Conservation (phyloP, 169 alveolate species). For the Babesia bovis region DNA sequence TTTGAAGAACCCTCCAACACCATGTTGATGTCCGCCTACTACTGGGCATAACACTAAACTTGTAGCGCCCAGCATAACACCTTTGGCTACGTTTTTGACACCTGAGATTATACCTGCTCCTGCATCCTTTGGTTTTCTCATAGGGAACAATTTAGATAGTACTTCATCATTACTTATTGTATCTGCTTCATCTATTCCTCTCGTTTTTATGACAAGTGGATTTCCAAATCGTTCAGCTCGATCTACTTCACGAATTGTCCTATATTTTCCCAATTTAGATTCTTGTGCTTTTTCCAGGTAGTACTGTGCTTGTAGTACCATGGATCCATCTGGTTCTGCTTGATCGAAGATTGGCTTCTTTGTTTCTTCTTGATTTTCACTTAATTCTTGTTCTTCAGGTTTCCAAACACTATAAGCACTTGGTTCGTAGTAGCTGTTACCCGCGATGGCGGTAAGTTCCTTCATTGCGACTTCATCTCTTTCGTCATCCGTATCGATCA, state of each 20-base stretch:
- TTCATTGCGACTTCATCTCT: constrained; percentile 1
- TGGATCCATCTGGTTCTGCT: constrained; percentile 5
- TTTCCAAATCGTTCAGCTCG: neutral
- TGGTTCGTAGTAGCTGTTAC: constrained; percentile 6
- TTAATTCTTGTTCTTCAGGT: neutral
- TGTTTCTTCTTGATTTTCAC: neutral
- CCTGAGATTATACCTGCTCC: constrained; percentile 86
- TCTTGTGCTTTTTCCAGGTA: constrained; percentile 49
- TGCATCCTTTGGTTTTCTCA: constrained; percentile 79
- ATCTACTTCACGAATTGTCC: neutral
- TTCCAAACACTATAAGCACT: neutral
- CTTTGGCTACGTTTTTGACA: constrained; percentile 85
- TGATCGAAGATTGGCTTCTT: neutral
- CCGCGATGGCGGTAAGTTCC: neutral
- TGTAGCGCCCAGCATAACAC: constrained; percentile 87
- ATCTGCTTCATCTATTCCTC: constrained; percentile 7
- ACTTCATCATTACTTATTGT: constrained; percentile 23
- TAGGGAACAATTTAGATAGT: constrained; percentile 77
- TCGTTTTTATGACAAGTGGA: constrained; percentile 17
- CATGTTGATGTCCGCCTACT: constrained; percentile 85
- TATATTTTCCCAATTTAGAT: neutral
- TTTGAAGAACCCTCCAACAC: constrained; percentile 86
- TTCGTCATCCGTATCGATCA: constrained; percentile 9
- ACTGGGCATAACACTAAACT: constrained; percentile 85
- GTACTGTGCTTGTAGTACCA: constrained; percentile 24